Evolutionary conservation across 1,284 basidiomycete species (phyloP).

Genomic region (Leccinum pachyderme): DNA sequence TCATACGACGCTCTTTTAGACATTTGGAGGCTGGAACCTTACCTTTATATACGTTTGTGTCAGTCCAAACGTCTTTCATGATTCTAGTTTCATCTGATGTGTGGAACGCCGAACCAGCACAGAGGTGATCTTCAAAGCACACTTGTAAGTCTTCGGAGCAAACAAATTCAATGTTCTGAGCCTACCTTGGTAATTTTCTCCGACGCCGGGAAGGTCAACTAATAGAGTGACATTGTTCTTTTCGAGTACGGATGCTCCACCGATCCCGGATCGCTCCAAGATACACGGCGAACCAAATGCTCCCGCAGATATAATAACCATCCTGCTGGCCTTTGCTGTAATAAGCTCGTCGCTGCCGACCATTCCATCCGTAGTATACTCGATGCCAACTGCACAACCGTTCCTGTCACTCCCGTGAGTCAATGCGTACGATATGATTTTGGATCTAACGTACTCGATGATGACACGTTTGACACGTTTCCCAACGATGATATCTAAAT

Average conservation of each 20-base stretch:
- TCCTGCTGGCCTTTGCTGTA: constrained; percentile 38
- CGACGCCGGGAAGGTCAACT: constrained; percentile 52
- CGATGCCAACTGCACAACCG: constrained; percentile 53
- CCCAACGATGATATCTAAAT: constrained; percentile 38
- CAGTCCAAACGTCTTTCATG: constrained; percentile 42
- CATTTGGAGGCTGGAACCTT: constrained; percentile 23
- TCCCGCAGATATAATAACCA: constrained; percentile 47
- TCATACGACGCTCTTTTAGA: background rate
- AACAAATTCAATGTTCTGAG: fast-evolving
- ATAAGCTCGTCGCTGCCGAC: constrained; percentile 19
- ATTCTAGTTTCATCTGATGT: constrained; percentile 42
- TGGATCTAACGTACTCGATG: constrained; percentile 34
- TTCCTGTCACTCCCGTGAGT: constrained; percentile 33
- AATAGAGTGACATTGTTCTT: constrained; percentile 36
- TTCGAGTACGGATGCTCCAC: constrained; percentile 39
- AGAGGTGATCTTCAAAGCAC: constrained; percentile 42
- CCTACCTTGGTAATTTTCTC: constrained; percentile 51
- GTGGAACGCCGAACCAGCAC: constrained; percentile 36
- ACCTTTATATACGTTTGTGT: constrained; percentile 31
- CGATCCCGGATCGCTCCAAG: constrained; percentile 54
- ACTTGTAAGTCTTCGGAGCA: background rate
- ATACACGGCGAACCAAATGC: constrained; percentile 56
- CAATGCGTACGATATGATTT: background rate
- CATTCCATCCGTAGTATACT: constrained; percentile 44
- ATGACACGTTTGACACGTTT: background rate